A percentile compares a stretch with the other conserved stretches of the same genome.
These are phyloP conservation scores for Diddensiella santjacobensis DNA, from an alignment of 805 yeast species.

Conservation along the genomic window DNA sequence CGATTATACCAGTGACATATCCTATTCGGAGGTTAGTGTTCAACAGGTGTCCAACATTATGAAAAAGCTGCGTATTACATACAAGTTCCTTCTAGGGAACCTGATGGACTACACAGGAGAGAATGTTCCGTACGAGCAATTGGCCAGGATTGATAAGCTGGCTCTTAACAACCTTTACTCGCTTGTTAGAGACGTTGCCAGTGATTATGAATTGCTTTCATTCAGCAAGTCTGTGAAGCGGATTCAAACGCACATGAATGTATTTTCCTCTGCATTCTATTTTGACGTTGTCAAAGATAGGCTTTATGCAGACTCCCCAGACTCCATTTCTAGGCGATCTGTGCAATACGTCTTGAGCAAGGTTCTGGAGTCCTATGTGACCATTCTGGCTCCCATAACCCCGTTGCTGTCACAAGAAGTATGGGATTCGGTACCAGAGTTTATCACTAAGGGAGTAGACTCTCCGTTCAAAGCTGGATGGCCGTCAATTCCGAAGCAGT, in stretches of 20 bases:
- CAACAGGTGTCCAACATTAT: slow-evolving; percentile 73
- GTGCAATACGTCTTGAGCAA: slow-evolving; percentile 61
- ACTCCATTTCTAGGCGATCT: slow-evolving; percentile 49
- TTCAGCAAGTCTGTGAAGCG: slow-evolving; percentile 68
- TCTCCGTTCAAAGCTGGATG: slow-evolving; percentile 51
- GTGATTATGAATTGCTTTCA: slow-evolving; percentile 53
- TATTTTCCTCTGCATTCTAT: slow-evolving; percentile 74
- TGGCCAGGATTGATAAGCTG: slow-evolving; percentile 50
- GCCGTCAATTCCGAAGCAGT: slow-evolving; percentile 37
- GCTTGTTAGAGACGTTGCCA: slow-evolving; percentile 42
- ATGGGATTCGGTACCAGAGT: slow-evolving; percentile 57
- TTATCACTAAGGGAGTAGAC: slow-evolving; percentile 25
- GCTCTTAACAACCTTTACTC: slow-evolving; percentile 52
- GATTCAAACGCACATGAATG: slow-evolving; percentile 67
- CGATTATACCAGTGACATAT: slow-evolving; percentile 78
- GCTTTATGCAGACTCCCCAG: slow-evolving; percentile 62
- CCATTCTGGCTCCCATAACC: slow-evolving; percentile 70
- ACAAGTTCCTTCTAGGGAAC: slow-evolving; percentile 78
- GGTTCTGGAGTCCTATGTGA: slow-evolving; percentile 57
- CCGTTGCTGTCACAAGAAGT: slow-evolving; percentile 87
- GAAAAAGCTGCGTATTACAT: slow-evolving; percentile 78
- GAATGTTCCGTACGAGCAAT: slow-evolving; percentile 32
- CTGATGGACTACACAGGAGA: slow-evolving; percentile 40
- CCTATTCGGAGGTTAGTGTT: slow-evolving; percentile 66
- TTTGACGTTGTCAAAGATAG: slow-evolving; percentile 85